These are phyloP conservation scores for Cadophora gregata DNA, from an alignment of 2,329 filamentous ascomycete genomes.

Conservation along the genomic window DNA sequence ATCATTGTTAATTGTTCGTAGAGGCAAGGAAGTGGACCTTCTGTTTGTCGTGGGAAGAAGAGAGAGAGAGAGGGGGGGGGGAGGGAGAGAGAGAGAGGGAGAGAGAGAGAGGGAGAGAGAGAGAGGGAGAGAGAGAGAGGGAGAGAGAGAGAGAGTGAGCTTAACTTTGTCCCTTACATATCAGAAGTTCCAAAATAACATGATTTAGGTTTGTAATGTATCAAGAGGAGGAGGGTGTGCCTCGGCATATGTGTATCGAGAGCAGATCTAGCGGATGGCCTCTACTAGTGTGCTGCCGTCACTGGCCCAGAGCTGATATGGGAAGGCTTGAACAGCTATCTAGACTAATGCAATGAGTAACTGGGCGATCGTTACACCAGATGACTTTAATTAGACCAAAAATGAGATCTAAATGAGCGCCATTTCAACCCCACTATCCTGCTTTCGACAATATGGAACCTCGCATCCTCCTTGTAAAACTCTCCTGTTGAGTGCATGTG, in stretches of 20 bases:
- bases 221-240: conserved; percentile 1
- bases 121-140: too few relatives aligned
- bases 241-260: conserved; percentile 11
- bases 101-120: too few relatives aligned
- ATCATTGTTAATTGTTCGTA: conserved; percentile 16
- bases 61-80: too few relatives aligned
- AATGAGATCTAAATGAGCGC: background rate
- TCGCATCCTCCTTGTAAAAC: background rate
- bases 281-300: background rate
- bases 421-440: background rate
- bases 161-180: too few relatives aligned
- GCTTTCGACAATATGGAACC: background rate
- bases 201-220: conserved; percentile 6
- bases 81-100: too few relatives aligned
- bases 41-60: too few relatives aligned
- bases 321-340: background rate
- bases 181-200: background rate
- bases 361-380: background rate
- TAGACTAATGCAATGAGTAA: background rate
- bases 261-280: background rate
- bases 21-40: background rate
- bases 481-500: background rate
- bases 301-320: background rate
- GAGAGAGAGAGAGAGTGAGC: too few relatives aligned
- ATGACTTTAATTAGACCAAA: background rate